phyloP scores from a whole-genome alignment of 164 flowering plant species.

The Liquidambar formosana region DNA sequence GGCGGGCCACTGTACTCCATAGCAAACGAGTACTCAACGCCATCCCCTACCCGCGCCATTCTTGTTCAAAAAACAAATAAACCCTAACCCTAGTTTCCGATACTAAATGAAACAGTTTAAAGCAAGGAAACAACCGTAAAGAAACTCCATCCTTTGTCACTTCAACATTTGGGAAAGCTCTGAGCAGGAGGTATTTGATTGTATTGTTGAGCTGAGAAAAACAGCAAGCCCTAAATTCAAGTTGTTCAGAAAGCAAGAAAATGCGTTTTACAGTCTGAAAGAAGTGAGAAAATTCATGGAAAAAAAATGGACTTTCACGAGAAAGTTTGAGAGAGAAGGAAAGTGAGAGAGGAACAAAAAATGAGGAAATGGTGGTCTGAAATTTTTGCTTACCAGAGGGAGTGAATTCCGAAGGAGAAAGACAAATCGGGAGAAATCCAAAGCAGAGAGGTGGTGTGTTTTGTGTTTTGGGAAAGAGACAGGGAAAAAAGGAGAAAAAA shows the following conservation, averaged over 20 bases:
- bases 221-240: not conserved
- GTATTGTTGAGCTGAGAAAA: not conserved
- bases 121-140: not conserved
- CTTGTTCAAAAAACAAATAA: not conserved
- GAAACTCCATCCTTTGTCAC: not conserved
- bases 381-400: not conserved
- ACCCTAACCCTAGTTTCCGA: slow-evolving; percentile 10
- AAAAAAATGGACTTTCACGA: not conserved
- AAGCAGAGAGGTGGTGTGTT: not conserved
- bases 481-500: not conserved
- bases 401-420: not conserved
- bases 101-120: not conserved
- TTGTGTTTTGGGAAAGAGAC: not conserved
- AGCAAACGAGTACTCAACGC: slow-evolving; percentile 50
- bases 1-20: slow-evolving; percentile 70
- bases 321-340: not conserved
- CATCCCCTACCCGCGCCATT: slow-evolving; percentile 33
- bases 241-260: not conserved
- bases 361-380: not conserved
- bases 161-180: not conserved
- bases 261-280: not conserved
- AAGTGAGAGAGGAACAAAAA: not conserved
- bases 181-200: not conserved
- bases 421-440: slow-evolving; percentile 1
- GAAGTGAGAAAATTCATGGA: not conserved